Percentiles rank a stretch among this genome's conserved stretches.
Conservation (phyloP, 1,284 basidiomycete genomes). For the Leccinum griseonigrum region DNA sequence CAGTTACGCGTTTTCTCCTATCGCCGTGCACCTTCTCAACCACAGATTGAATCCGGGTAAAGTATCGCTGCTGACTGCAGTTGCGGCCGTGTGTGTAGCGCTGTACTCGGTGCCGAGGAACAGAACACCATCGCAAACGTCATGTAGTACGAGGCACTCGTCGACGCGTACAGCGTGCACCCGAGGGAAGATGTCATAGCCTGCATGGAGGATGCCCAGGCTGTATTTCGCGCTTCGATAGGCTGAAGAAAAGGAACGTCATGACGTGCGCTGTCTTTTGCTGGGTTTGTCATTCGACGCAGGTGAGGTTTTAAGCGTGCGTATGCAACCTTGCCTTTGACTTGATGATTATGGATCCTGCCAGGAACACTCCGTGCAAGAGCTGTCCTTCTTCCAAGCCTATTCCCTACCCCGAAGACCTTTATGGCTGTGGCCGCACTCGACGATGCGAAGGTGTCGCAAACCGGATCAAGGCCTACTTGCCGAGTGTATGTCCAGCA, state of each 20-base stretch:
- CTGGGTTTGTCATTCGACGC: constrained; percentile 33
- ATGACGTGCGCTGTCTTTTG: constrained; percentile 26
- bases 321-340: background rate
- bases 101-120: constrained; percentile 10
- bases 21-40: background rate
- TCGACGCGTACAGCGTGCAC: constrained; percentile 6
- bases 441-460: constrained; percentile 29
- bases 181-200: constrained; percentile 14
- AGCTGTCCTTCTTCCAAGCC: constrained; percentile 16
- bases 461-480: constrained; percentile 20
- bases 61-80: constrained; percentile 27
- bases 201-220: constrained; percentile 31
- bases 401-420: constrained; percentile 16
- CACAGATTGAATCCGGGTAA: constrained; percentile 21
- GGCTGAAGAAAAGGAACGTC: constrained; percentile 15
- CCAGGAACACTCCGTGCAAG: constrained; percentile 24
- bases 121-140: background rate
- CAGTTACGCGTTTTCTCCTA: constrained; percentile 12
- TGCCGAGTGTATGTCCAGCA: constrained; percentile 5
- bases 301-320: constrained; percentile 15
- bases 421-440: constrained; percentile 20
- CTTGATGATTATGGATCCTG: background rate
- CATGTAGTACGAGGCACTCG: constrained; percentile 22
- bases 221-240: constrained; percentile 11
- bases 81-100: constrained; percentile 23